Evolutionary conservation across 805 yeast genomes (phyloP).

Genomic region (Metschnikowia picachoensis): DNA sequence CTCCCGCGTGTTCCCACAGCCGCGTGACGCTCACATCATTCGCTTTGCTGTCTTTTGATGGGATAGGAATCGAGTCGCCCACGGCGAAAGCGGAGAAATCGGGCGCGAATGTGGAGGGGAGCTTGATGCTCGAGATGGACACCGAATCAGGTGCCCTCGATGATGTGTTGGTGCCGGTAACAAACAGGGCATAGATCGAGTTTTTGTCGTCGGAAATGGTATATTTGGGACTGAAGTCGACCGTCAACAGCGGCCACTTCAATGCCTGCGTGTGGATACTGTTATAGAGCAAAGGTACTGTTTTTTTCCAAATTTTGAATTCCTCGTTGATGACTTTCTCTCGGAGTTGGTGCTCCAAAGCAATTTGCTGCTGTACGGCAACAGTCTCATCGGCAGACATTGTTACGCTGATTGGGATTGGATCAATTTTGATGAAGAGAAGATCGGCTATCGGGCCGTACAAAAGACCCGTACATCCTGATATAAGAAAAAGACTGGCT

Average conservation of each 20-base stretch:
- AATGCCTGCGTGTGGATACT: slow-evolving; percentile 65
- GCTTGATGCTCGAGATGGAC: slow-evolving; percentile 39
- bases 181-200: slow-evolving; percentile 35
- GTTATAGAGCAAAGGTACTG: slow-evolving; percentile 75
- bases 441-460: neutral
- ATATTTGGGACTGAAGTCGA: slow-evolving; percentile 61
- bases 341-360: slow-evolving; percentile 46
- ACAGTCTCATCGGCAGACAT: slow-evolving; percentile 12
- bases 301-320: slow-evolving; percentile 76
- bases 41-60: slow-evolving; percentile 25
- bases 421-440: neutral
- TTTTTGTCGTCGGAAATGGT: slow-evolving; percentile 24
- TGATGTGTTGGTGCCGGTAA: slow-evolving; percentile 48
- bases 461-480: slow-evolving; percentile 8
- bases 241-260: slow-evolving; percentile 67
- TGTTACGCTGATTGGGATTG: neutral
- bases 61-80: slow-evolving; percentile 18
- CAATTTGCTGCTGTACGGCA: slow-evolving; percentile 34
- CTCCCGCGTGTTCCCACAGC: slow-evolving; percentile 62
- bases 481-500: no score
- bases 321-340: slow-evolving; percentile 73
- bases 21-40: slow-evolving; percentile 37
- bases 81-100: slow-evolving; percentile 24
- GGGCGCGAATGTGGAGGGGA: slow-evolving; percentile 50
- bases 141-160: slow-evolving; percentile 41